Percentiles rank a stretch among this genome's conserved stretches.
Evolutionary conservation across 2,329 filamentous ascomycete genomes (phyloP).

Genomic region (Alternaria viburni): DNA sequence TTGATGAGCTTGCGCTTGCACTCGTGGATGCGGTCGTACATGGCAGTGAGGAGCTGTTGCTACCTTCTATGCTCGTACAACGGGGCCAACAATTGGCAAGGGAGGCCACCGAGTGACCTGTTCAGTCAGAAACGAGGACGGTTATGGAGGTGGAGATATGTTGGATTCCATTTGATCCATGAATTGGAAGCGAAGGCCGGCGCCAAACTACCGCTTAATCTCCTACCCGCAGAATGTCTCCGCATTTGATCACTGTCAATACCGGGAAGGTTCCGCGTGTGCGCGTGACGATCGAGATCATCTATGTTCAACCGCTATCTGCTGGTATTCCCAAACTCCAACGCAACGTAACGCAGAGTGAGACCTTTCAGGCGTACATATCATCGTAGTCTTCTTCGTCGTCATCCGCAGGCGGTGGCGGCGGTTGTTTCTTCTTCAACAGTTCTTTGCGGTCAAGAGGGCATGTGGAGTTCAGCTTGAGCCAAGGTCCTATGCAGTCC

Average conservation of each 20-base stretch:
- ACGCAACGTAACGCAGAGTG: slow-evolving; percentile 3
- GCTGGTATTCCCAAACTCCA: slow-evolving; percentile 10
- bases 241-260: not conserved
- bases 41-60: slow-evolving; percentile 17
- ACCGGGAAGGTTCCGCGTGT: not conserved
- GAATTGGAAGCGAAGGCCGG: not conserved
- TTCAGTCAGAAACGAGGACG: not conserved
- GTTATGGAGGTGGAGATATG: not conserved
- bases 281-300: not conserved
- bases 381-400: slow-evolving; percentile 60
- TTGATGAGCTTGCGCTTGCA: slow-evolving; percentile 26
- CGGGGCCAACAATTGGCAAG: slow-evolving; percentile 10
- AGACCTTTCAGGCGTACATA: slow-evolving; percentile 52
- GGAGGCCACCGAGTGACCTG: not conserved
- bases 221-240: not conserved
- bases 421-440: slow-evolving; percentile 58
- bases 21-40: slow-evolving; percentile 17
- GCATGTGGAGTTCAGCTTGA: slow-evolving; percentile 68
- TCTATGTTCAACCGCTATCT: not conserved
- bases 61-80: slow-evolving; percentile 9
- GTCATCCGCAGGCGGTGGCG: slow-evolving; percentile 55
- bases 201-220: not conserved
- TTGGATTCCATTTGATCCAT: not conserved
- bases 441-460: slow-evolving; percentile 67
- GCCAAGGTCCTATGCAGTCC: slow-evolving; percentile 69